phyloP scores from a whole-genome alignment of 192 early-diverging fungal species.

The Backusella westeae region DNA sequence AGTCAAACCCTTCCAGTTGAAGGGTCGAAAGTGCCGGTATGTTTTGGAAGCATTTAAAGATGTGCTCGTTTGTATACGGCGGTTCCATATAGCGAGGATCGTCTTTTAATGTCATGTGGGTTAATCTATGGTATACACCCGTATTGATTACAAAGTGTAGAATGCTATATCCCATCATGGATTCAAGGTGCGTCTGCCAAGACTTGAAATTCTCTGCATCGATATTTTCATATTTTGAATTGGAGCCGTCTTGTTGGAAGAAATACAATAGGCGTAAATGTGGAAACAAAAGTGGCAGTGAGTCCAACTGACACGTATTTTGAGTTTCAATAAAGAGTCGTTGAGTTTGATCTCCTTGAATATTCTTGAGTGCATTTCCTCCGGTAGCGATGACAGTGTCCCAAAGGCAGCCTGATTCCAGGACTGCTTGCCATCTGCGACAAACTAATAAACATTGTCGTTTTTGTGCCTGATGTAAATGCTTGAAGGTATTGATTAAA shows the following conservation, averaged over 20 bases:
- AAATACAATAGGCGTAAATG: background rate
- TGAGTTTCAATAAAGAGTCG: background rate
- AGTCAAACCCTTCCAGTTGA: background rate
- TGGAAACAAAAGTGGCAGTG: background rate
- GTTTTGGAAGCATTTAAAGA: background rate
- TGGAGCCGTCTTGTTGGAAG: background rate
- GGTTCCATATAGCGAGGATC: background rate
- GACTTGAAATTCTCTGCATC: background rate
- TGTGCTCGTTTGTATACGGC: background rate
- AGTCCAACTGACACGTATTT: background rate
- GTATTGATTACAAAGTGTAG: background rate
- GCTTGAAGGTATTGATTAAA: background rate
- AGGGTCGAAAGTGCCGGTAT: background rate
- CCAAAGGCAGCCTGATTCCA: background rate
- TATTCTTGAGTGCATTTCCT: background rate
- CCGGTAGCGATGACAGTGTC: background rate
- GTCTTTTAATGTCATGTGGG: background rate
- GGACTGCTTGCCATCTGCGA: background rate
- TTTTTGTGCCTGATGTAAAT: background rate
- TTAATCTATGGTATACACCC: background rate
- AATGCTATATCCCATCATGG: background rate
- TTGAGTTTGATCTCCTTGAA: background rate
- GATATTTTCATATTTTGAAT: background rate
- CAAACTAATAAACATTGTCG: background rate
- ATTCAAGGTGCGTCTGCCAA: background rate